Conservation (phyloP, 2,329 filamentous ascomycete species). For the Aspergillus pseudotamarii region DNA sequence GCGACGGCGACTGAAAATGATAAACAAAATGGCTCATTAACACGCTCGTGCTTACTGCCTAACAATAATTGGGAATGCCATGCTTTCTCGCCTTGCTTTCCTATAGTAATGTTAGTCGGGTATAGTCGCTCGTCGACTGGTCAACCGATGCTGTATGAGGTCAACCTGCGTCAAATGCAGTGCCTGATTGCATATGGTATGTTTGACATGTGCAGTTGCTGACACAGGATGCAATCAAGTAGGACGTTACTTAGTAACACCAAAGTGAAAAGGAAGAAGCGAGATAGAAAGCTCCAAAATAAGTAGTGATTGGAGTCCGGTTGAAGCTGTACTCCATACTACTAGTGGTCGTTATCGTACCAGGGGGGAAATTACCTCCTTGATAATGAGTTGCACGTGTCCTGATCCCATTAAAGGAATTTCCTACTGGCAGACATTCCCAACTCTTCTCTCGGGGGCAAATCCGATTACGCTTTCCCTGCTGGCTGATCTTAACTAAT, state of each 20-base stretch:
- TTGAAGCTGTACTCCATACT: not conserved
- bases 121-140: not conserved
- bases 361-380: not conserved
- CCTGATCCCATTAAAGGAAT: not conserved
- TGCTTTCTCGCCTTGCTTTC: constrained; percentile 5
- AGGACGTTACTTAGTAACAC: not conserved
- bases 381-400: not conserved
- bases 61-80: not conserved
- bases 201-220: not conserved
- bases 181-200: not conserved
- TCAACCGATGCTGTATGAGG: constrained; percentile 5
- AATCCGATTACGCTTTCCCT: not conserved
- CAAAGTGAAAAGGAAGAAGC: not conserved
- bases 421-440: not conserved
- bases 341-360: not conserved
- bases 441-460: not conserved
- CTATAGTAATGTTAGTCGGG: not conserved
- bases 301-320: not conserved
- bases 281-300: not conserved
- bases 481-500: not conserved
- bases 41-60: not conserved
- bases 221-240: not conserved
- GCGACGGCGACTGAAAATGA: not conserved
- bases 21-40: not conserved
- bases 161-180: not conserved